Percentiles rank a stretch among this genome's conserved stretches.
Conservation (phyloP, 208 protist genomes). For the Wallacemonas sp. region DNA sequence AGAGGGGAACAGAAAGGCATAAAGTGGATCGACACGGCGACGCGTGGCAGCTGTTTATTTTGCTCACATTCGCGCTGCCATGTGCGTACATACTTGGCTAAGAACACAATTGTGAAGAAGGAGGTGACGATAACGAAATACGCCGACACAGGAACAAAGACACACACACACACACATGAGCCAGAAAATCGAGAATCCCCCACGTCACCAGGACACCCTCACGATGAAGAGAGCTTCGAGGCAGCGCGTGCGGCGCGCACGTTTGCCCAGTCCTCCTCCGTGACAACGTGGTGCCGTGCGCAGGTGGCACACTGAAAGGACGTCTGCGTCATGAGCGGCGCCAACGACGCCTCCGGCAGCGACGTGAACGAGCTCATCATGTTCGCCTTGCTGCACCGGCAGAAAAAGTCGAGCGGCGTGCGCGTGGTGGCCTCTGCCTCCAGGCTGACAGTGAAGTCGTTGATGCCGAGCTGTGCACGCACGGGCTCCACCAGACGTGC, state of each 20-base stretch:
- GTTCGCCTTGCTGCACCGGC: constrained; percentile 64
- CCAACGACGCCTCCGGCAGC: constrained; percentile 28
- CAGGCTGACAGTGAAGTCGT: constrained; percentile 29
- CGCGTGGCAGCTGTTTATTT: too few species aligned
- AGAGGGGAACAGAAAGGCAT: background rate
- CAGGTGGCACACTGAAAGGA: constrained; percentile 26
- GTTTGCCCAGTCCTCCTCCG: background rate
- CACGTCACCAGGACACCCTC: too few species aligned
- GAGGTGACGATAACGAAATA: too few species aligned
- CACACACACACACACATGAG: too few species aligned
- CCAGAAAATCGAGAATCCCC: too few species aligned
- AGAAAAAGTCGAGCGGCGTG: constrained; percentile 80
- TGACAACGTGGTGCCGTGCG: background rate
- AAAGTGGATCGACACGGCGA: too few species aligned
- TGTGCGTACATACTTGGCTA: too few species aligned
- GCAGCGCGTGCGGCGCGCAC: background rate
- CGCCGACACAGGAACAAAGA: too few species aligned
- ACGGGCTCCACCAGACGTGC: constrained; percentile 52
- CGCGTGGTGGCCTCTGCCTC: constrained; percentile 37
- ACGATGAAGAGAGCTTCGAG: background rate
- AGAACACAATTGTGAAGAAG: too few species aligned
- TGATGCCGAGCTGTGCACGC: constrained; percentile 36
- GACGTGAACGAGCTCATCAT: constrained; percentile 34
- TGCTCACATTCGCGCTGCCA: too few species aligned
- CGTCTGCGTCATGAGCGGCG: constrained; percentile 22